Evolutionary conservation across 805 yeast genomes (phyloP), one percentile per base, ranked within the genome.

Genomic region (Candida gorgasii): DNA sequence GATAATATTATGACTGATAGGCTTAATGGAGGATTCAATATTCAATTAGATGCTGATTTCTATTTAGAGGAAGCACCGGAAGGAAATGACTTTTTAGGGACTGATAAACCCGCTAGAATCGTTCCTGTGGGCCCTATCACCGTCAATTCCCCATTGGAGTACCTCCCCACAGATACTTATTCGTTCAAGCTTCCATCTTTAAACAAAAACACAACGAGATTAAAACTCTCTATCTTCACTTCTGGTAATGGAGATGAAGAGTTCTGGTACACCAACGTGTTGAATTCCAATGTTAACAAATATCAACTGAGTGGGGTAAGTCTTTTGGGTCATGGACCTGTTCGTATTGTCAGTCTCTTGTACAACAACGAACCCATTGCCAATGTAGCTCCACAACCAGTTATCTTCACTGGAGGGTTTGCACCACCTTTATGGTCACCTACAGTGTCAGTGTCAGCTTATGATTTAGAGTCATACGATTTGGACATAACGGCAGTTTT

Each of bases 391-490:
- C 95, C 96, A 2, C 79, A 77, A 50, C 90, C 92, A 1, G 78
- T 82, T 6, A 75, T 89, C 12, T 89, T 73, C 63, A 80, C 95
- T 1, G 96, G 96, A 5, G 96, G 95, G 2, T 64, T 82, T 24
- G 77, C 89, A 1, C 95, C 96, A 1, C 72, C 83, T 3, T 64
- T 88, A 36, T 89, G 96, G 96, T 72, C 76, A 38, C 88, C 95
- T 3, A 78, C 86, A 47, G 95, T 88, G 5, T 82, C 87, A 2
- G 72, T 76, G 14, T 75, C 80, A 45, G 83, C 95, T 0, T 86
- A 81, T 62, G 95, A 89, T 58, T 66, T 88, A 22, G 80, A 79
- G 13, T 74, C 84, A n/a, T 69, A 84, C 49, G 82, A 80, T 43
- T 58, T 89, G 35, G 95, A 89, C 49, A 53, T 89, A 36, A 77